Evolutionary conservation across 108 stramenopile genomes (phyloP), one percentile per base, ranked within the genome.

Genomic region (Fragilaria radians): DNA sequence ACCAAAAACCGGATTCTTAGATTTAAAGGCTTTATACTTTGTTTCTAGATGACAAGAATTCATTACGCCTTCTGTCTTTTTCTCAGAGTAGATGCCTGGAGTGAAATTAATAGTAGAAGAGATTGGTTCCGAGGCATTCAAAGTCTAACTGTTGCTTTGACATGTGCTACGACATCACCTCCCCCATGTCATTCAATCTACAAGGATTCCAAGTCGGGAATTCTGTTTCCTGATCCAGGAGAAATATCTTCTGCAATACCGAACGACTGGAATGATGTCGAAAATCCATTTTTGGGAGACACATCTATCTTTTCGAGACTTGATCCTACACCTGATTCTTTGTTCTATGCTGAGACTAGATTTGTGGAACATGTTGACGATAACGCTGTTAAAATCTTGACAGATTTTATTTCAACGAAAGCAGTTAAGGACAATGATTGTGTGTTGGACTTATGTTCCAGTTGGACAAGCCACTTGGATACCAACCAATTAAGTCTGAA

Each of bases 321-420:
- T 21, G 90, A 91, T 57, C 56, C 82, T 17, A 66, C 71, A 18
- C 71, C 80, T 2, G 90, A 91, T 58, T 55, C 70, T 22, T 54
- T 74, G 4, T 91, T 91, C 48, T 91, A 91, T 51, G 17, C 74
- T 1, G 82, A 84, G 49, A 84, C 90, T 4, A 67, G 90, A 45
- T 91, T 88, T 61, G 86, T 86, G 5, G 90, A 91, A 52, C 90
- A 91, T 65, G 85, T 91, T 17, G 90, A 91, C 60, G 82, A 68
- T 22, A 73, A 78, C 28, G 90, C 90, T 4, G 90, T 88, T 14
- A 58, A 86, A 48, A 48, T 68, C 21, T 73, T 88, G 77, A 86
- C 85, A 23, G 52, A 63, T 9, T 91, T 85, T 57, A 70, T 88
- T 67, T 74, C 82, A 2, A 61, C 75, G 24, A 32, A 53, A 22